Base-by-base conservation (phyloP, 2,329 filamentous ascomycete species). In the Aspergillus amoenus region DNA sequence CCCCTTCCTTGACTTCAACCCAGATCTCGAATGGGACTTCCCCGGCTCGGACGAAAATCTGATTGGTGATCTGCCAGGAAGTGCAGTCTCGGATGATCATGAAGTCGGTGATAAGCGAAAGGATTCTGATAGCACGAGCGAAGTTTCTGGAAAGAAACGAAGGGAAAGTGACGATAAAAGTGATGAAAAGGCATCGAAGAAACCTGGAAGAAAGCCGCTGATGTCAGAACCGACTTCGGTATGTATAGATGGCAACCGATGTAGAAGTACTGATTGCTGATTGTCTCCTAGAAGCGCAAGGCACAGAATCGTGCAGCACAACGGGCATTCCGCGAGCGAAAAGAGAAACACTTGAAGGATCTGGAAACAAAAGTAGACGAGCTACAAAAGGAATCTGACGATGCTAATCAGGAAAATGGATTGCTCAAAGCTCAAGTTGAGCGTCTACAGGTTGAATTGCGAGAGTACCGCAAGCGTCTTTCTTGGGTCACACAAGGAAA, bases 171-270 rank as follows among this genome's bases (percentile, higher is more conserved):
- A 91, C 55, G 91, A 93, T 45, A 96, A 94, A 75, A 86, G 88
- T 57, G 87, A 91, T 55, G 91, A 93, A 44, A 96, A 94, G 77
- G 82, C 88, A 43, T 86, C 91, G 22, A 97, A 97, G 85, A 99
- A 97, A 78, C 93, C 94, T 4, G 94, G 94, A 50, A 86, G 94
- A 62, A 99, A 99, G 81, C 94, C 93, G 18, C 81, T 97, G 68
- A 97, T 91, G 47, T 95, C 91, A 21, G 94, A 97, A 75, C 94
- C 94, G 22, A 97, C 90, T 66, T 94, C 93, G 65, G 93, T 97
- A 87, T 80, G 93, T 85, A 58, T 37, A 7, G 40, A 44, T 43
- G 21, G 34, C 43, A 46, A 21, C 32, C 50, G 18, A 18, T 27
- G 13, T 5, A n/a, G 39, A 6, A 39, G 4, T 21, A 8, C 12